Evolutionary conservation across 495 filamentous ascomycete species (phyloP), one percentile per base, ranked within the genome.

Genomic region (Penicillium ochrochloron): DNA sequence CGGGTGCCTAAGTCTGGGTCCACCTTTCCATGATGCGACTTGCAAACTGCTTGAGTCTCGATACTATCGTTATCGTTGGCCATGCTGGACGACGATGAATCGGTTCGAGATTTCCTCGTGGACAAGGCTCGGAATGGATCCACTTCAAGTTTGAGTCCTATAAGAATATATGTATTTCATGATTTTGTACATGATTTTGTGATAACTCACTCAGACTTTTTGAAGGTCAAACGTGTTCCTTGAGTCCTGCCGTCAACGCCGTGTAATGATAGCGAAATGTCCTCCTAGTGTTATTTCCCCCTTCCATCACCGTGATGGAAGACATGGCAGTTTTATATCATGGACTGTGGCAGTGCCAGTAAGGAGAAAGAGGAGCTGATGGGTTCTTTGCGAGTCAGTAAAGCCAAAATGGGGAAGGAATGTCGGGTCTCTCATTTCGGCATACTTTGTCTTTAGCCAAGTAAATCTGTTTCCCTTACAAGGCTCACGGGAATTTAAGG

Each of bases 401-500:
- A 11, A 48, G 42, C n/a, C 42, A 48, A 48, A 19, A 48, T 12
- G 15, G 7, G 19, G 21, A 48, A 48, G 9, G 42, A 48, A 48
- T 48, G 42, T 48, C 42, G 42, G 21, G n/a, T 48, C 7, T 48
- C 19, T 48, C 6, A 21, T 48, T 19, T 48, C 19, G 19, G 19
- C 42, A 48, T 48, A 11, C 42, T 19, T 48, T 15, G 9, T 48
- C 6, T 23, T 11, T 23, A 19, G 42, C n/a, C 19, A 23, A 19
- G 21, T 7, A 48, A 23, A 48, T 23, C 42, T 15, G 42, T 48
- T 48, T 21, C 42, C 42, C 42, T 48, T 48, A 8, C 7, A 12
- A 48, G n/a, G n/a, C 42, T 23, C n/a, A 23, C n/a, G 23, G 21
- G 42, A 48, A 48, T 48, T 48, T 48, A 19, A 48, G 42, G 42